A percentile compares a stretch with the other conserved stretches of the same genome.
phyloP scores from a whole-genome alignment of 495 filamentous ascomycete genomes.

The Aspergillus ellipticus region DNA sequence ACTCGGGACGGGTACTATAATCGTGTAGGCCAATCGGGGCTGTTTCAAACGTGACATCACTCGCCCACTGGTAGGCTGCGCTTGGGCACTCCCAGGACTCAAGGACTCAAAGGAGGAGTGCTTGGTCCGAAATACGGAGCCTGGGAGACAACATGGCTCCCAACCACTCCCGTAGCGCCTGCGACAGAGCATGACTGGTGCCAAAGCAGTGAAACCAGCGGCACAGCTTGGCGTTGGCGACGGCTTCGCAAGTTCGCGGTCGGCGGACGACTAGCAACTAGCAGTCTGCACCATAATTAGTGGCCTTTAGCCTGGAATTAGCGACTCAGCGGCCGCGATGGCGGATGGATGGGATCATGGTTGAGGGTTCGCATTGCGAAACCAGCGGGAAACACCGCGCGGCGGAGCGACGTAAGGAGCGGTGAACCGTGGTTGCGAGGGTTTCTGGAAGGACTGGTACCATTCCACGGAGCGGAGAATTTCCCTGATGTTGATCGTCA shows the following conservation, averaged over 20 bases:
- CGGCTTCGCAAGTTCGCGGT: neutral
- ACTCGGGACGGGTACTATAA: too few species aligned
- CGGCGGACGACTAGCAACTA: neutral
- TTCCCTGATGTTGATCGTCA: conserved; percentile 14
- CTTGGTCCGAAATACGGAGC: too few species aligned
- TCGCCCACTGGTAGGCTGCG: too few species aligned
- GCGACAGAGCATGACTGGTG: too few species aligned
- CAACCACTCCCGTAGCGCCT: too few species aligned
- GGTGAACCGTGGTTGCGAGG: conserved; percentile 19
- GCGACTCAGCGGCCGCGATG: conserved; percentile 1
- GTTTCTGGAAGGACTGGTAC: conserved; percentile 17
- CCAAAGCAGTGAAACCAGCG: too few species aligned
- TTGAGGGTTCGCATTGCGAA: neutral
- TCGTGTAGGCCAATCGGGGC: too few species aligned
- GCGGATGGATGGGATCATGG: conserved; percentile 2
- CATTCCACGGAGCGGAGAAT: conserved; percentile 15
- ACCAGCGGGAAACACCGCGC: neutral
- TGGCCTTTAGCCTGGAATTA: neutral
- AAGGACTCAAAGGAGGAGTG: too few species aligned
- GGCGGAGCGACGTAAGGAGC: conserved; percentile 9
- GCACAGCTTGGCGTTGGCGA: too few species aligned
- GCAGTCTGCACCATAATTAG: neutral
- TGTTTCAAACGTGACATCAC: too few species aligned
- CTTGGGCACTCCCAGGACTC: too few species aligned
- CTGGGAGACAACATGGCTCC: too few species aligned